phyloP scores from a whole-genome alignment of 148 eudicot genomes.

The Vaccinium myrtillus region DNA sequence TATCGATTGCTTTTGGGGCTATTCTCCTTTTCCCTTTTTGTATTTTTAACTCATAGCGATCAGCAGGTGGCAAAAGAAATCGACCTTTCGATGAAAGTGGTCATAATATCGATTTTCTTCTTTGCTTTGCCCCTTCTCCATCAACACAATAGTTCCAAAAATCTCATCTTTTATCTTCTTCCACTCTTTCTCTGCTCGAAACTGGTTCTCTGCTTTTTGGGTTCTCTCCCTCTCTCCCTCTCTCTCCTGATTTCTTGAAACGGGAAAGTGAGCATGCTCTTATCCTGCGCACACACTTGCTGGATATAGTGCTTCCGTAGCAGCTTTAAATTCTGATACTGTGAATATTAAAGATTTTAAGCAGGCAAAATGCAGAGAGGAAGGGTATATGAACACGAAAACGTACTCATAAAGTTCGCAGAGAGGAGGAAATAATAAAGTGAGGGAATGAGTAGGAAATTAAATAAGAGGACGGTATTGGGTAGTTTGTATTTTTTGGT shows the following conservation, averaged over 20 bases:
- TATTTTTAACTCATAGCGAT: constrained; percentile 20
- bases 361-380: constrained; percentile 25
- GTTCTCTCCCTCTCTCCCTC: neutral
- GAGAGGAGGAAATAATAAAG: neutral
- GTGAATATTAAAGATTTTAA: constrained; percentile 6
- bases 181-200: neutral
- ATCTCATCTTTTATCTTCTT: constrained; percentile 5
- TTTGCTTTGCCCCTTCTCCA: constrained; percentile 22
- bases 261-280: constrained; percentile 21
- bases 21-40: constrained; percentile 3
- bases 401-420: constrained; percentile 23
- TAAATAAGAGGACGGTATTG: neutral
- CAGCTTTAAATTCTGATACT: constrained; percentile 46
- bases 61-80: constrained; percentile 48
- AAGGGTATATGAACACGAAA: constrained; percentile 57
- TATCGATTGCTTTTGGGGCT: constrained; percentile 36
- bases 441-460: constrained; percentile 20
- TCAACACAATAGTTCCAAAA: constrained; percentile 10
- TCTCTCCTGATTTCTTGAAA: constrained; percentile 14
- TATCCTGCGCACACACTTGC: constrained; percentile 32
- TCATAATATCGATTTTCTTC: constrained; percentile 31
- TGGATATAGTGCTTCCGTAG: constrained; percentile 42
- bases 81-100: constrained; percentile 68
- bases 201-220: neutral
- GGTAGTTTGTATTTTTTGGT: neutral